Evolutionary conservation across 2,329 filamentous ascomycete species (phyloP), one percentile per base, ranked within the genome.

Genomic region (Trichoderma endophyticum): DNA sequence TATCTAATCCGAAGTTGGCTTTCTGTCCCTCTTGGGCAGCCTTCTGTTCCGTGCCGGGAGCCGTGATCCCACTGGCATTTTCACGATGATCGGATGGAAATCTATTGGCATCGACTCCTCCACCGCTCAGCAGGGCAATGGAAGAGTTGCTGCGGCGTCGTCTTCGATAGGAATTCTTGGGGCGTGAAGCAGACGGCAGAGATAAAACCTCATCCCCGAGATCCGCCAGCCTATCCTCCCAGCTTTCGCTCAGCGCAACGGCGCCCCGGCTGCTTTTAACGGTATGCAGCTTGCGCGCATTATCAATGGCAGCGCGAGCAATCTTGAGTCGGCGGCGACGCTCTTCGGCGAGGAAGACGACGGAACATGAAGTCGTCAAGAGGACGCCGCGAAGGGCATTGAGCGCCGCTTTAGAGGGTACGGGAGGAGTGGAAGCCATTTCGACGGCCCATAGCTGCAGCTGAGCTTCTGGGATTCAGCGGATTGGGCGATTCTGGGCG

Each of bases 361-460:
- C 82, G 56, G 87, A 88, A 76, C 86, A 89, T 9, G 87, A 88
- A 2, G 87, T 89, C 65, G 87, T 87, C 18, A 89, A 79, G 70
- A 87, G 83, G 72, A 89, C 83, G 74, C 86, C 85, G 73, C 86
- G 86, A 43, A 89, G 84, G 72, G 86, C 84, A 78, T 86, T 84
- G 74, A 89, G 82, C 72, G 85, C 86, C 72, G 85, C 85, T 80
- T 86, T 86, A 48, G 87, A 88, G 62, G 86, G 87, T 71, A 87
- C 84, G 72, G 85, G 85, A 71, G 84, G 80, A 64, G 82, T 81
- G 71, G 83, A 78, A 68, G 83, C 82, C 86, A 87, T 87, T 73
- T 75, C 72, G 78, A 75, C 73, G 69, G 76, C 76, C 76, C 77
- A 81, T 79, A 5, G 48, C 73, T 65, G 73, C 73, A 48, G 64